Conservation (phyloP, 1,139 yeast genomes). For the Hanseniaspora uvarum region DNA sequence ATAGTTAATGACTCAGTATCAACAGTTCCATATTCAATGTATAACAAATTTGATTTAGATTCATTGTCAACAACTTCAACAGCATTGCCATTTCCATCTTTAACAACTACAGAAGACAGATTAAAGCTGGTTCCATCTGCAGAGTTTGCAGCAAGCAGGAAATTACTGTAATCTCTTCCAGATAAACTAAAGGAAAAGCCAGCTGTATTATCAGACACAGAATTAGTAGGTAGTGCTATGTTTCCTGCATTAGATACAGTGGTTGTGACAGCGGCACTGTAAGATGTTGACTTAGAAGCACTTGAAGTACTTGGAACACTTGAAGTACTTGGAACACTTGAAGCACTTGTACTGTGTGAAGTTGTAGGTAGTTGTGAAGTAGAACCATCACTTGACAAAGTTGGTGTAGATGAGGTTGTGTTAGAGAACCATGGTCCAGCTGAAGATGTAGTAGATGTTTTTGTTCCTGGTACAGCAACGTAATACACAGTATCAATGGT, state of each 20-base stretch:
- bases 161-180: not conserved
- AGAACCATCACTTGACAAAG: not conserved
- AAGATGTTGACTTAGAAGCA: too few species aligned
- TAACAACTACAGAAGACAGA: not conserved
- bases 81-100: not conserved
- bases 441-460: not conserved
- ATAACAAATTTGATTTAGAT: not conserved
- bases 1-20: not conserved
- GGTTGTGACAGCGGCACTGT: not conserved
- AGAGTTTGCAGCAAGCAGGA: not conserved
- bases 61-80: not conserved
- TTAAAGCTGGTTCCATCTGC: not conserved
- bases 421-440: slow-evolving; percentile 9
- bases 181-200: not conserved
- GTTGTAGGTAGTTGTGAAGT: slow-evolving; percentile 15
- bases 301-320: slow-evolving; percentile 16
- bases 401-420: not conserved
- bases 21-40: not conserved
- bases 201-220: not conserved
- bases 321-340: slow-evolving; percentile 16
- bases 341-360: slow-evolving; percentile 1
- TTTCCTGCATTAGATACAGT: not conserved
- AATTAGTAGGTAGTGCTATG: not conserved
- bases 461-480: slow-evolving; percentile 18
- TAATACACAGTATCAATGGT: slow-evolving; percentile 19